Base-by-base conservation (phyloP, 805 yeast genomes). In the Cyberlindnera suaveolens region DNA sequence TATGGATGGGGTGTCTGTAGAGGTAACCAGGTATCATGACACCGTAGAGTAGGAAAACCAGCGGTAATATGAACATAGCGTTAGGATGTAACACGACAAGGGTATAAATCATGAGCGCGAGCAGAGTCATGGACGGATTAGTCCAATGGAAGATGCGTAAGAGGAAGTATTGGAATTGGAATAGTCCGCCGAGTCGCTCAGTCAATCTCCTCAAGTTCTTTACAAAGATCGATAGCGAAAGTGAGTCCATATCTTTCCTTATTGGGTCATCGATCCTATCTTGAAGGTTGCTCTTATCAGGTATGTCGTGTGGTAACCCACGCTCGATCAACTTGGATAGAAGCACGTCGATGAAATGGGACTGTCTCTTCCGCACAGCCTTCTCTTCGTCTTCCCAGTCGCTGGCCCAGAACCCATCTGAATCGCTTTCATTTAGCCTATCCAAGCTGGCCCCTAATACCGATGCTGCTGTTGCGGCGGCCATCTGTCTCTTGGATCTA, bases 61-160 rank as follows among this genome's bases (percentile, higher is more conserved):
- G 52, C 0, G 96, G 96, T 29, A 80, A 68, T 1, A 79, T 70
- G 32, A 84, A 61, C 11, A 86, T 65, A 39, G 84, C 61, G 57
- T 79, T 79, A 0, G 96, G 96, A 65, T 84, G 75, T 31, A 82
- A 61, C 53, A 93, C 84, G 1, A 81, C 65, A 46, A 78, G 70
- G 0, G 96, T 81, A 50, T 83, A 80, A 1, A 78, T 48, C 5
- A 82, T 65, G 42, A 87, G 62, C 18, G 68, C 58, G 1, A 82
- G 67, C 5, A 89, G 49, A 0, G 96, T 89, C 47, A 78, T 73
- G 0, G 85, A 68, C 0, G 95, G 90, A 23, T 72, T 68, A 46
- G 79, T 76, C 97, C 97, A 90, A 5, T 85, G 75, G 19, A 86
- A 45, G 1, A 85, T 57, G 39, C 78, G 75, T 6, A 80, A 67